A percentile compares a stretch with the other conserved stretches of the same genome.
phyloP scores from a whole-genome alignment of 148 eudicot species.

The Camellia granthamiana region DNA sequence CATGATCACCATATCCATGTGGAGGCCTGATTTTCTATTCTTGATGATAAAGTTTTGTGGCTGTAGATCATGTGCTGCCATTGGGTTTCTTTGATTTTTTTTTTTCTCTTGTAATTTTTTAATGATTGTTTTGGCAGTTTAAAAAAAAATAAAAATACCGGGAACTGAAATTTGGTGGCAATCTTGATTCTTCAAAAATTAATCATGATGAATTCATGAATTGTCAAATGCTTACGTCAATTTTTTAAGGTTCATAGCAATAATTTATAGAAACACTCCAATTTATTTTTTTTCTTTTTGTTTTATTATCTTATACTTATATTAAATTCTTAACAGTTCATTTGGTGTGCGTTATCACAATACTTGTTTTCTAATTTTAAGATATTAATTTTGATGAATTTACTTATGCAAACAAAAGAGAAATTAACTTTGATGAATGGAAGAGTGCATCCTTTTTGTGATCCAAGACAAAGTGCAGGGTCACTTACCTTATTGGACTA shows the following conservation, averaged over 20 bases:
- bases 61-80: not conserved
- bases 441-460: not conserved
- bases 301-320: not conserved
- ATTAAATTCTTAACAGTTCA: not conserved
- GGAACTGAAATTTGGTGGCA: not conserved
- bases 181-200: not conserved
- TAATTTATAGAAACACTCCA: not conserved
- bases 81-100: not conserved
- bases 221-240: not conserved
- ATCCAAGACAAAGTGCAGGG: not conserved
- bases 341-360: not conserved
- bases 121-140: not conserved
- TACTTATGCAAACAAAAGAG: not conserved
- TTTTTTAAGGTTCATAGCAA: not conserved
- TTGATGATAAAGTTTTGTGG: not conserved
- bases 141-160: not conserved
- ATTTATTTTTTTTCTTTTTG: not conserved
- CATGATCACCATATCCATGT: not conserved
- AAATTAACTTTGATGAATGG: not conserved
- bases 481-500: not conserved
- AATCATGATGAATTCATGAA: not conserved
- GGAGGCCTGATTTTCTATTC: not conserved
- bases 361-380: not conserved
- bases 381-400: not conserved
- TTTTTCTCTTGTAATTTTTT: not conserved